Evolutionary conservation across 768 basidiomycete genomes (phyloP), one percentile per base, ranked within the genome.

Genomic region (Termitomyces sp.): DNA sequence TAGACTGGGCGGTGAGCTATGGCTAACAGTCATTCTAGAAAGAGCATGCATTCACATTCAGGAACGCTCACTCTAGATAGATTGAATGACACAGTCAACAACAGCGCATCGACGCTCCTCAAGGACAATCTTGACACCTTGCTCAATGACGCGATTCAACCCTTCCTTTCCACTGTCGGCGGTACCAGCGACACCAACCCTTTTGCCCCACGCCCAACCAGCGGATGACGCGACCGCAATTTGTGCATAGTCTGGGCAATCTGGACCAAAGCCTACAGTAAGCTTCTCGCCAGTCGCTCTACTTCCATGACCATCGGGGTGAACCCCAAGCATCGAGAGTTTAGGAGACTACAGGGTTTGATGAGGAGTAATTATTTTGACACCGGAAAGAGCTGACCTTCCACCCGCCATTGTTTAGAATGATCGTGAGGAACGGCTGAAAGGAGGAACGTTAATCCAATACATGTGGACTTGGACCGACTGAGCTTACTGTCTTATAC

Each of bases 391-490:
- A 14, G 69, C 76, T 63, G 60, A 83, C 81, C 66, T 77, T 84
- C 87, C 86, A 87, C 0, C 86, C 87, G 0, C 87, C 87, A 60
- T 91, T 91, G 69, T 90, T 90, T 14, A 91, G 71, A 0, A 91
- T 76, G 63, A 91, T 75, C 0, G 87, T 89, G 32, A 90, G 70
- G 75, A 88, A 90, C 1, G 88, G 89, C 87, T 88, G 40, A 15
- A 11, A 29, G 34, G 11, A 15, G 47, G 20, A 1, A 17, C 37
- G 6, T 60, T 37, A 61, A 7, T 3, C 40, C 12, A 20, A 12
- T 36, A 15, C 43, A 52, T 34, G 53, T 43, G 55, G 20, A 43
- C n/a, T 32, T 4, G 29, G 11, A n/a, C 7, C 29, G 38, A 45
- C 42, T 3, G 52, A 12, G 70, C 81, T 61, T 59, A 89, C 88